Conservation (phyloP, 108 stramenopile genomes). For the Aurantiochytrium sp. region DNA sequence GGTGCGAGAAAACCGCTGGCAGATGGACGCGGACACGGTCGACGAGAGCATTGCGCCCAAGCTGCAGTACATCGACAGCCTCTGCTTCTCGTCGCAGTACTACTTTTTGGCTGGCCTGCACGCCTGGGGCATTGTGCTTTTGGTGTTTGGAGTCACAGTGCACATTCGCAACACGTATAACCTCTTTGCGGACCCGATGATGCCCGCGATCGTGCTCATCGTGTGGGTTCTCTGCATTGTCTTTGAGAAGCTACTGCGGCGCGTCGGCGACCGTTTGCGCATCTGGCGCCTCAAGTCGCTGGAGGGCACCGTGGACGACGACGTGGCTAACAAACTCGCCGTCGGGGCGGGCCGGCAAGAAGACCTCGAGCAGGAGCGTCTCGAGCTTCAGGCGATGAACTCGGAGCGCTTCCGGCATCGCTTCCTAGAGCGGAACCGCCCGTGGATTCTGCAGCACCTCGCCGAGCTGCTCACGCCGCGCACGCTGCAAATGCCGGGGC, state of each 20-base stretch:
- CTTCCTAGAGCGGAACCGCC: constrained; percentile 78
- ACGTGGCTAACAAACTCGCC: constrained; percentile 77
- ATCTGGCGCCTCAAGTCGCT: constrained; percentile 67
- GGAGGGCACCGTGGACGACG: constrained; percentile 77
- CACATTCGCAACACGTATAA: constrained; percentile 67
- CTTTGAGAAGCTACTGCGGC: constrained; percentile 46
- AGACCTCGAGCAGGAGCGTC: constrained; percentile 73
- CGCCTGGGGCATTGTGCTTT: constrained; percentile 64
- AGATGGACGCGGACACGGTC: constrained; percentile 52
- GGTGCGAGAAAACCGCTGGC: constrained; percentile 71
- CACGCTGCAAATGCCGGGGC: constrained; percentile 51
- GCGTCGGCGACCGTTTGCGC: constrained; percentile 39
- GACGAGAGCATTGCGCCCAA: constrained; percentile 69
- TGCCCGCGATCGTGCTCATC: constrained; percentile 60
- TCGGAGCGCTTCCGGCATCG: constrained; percentile 74
- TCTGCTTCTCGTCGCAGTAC: constrained; percentile 77
- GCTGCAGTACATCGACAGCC: constrained; percentile 68
- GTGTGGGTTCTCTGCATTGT: constrained; percentile 59
- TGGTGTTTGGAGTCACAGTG: constrained; percentile 68
- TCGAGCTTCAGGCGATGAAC: constrained; percentile 74
- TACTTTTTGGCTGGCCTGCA: constrained; percentile 70
- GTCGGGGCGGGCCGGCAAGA: constrained; percentile 76
- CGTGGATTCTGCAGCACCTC: constrained; percentile 79
- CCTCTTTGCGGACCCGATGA: constrained; percentile 67
- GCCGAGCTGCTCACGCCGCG: constrained; percentile 74